Percentiles rank a stretch among this genome's conserved stretches.
Conservation (phyloP, 768 basidiomycete species). For the Tricholoma bakamatsutake region DNA sequence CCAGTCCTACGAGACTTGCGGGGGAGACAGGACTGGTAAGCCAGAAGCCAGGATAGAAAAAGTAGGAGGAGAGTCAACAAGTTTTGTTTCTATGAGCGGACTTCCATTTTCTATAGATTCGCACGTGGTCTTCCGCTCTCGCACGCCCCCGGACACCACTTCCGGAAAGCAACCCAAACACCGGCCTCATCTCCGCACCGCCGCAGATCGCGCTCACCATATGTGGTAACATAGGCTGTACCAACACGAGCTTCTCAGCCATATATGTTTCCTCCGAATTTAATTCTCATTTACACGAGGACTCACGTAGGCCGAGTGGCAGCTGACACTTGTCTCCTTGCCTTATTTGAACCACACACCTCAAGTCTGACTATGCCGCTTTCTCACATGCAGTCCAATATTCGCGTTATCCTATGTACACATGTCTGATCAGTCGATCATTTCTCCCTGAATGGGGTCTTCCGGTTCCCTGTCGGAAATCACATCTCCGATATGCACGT, state of each 20-base stretch:
- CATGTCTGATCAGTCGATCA: background rate
- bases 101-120: constrained; percentile 1
- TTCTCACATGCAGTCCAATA: no score
- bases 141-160: constrained; percentile 2
- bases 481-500: background rate
- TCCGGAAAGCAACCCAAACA: background rate
- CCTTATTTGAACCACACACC: background rate
- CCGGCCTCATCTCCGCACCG: background rate
- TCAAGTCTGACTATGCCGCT: background rate
- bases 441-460: background rate
- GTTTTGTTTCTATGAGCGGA: constrained; percentile 1
- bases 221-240: background rate
- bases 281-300: no score
- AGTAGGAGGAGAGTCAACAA: constrained; percentile 2
- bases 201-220: background rate
- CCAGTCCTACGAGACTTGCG: constrained; percentile 21
- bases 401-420: no score
- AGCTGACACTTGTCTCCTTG: no score
- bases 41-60: constrained; percentile 14
- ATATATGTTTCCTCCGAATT: background rate
- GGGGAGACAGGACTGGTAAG: constrained; percentile 14
- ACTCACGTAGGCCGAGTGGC: no score
- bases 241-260: background rate
- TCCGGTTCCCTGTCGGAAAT: background rate
- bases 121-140: background rate